Evolutionary conservation across 2,329 filamentous ascomycete species (phyloP).

Genomic region (Samsoniella hepiali): DNA sequence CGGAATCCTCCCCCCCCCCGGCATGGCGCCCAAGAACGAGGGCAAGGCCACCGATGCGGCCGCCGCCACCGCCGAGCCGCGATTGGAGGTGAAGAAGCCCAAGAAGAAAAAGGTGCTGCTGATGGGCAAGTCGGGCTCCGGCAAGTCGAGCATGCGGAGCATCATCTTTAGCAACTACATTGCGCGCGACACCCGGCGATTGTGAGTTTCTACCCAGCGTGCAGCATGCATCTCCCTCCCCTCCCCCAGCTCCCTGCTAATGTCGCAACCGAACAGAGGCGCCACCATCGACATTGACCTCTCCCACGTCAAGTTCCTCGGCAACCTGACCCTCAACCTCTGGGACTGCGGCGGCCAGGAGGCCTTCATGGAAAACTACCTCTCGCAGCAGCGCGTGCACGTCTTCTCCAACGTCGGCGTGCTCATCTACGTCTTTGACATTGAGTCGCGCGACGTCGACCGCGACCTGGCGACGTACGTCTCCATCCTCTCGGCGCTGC

Average conservation of each 20-base stretch:
- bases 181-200: conserved; percentile 85
- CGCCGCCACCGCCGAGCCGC: conserved; percentile 34
- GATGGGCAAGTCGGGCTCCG: conserved; percentile 95
- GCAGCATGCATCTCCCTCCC: no score
- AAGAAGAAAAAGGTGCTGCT: conserved; percentile 86
- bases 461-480: conserved; percentile 90
- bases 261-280: conserved; percentile 47
- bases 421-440: conserved; percentile 98
- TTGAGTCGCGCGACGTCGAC: conserved; percentile 91
- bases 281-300: conserved; percentile 98
- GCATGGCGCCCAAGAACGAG: conserved; percentile 36
- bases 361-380: conserved; percentile 97
- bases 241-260: no score
- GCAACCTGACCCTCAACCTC: conserved; percentile 92
- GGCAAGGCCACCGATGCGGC: conserved; percentile 28
- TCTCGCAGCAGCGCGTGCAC: conserved; percentile 90
- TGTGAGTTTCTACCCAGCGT: conserved; percentile 46
- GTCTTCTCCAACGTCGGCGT: conserved; percentile 97
- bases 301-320: conserved; percentile 97
- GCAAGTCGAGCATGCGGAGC: conserved; percentile 96
- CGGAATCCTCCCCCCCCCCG: not conserved
- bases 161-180: conserved; percentile 99
- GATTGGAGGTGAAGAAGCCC: conserved; percentile 59
- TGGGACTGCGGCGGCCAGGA: conserved; percentile 99
- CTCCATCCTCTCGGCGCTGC: conserved; percentile 81